Evolutionary conservation across 371 early-diverging fungal species (phyloP), one percentile per base, ranked within the genome.

Genomic region (Mucor circinelloides): DNA sequence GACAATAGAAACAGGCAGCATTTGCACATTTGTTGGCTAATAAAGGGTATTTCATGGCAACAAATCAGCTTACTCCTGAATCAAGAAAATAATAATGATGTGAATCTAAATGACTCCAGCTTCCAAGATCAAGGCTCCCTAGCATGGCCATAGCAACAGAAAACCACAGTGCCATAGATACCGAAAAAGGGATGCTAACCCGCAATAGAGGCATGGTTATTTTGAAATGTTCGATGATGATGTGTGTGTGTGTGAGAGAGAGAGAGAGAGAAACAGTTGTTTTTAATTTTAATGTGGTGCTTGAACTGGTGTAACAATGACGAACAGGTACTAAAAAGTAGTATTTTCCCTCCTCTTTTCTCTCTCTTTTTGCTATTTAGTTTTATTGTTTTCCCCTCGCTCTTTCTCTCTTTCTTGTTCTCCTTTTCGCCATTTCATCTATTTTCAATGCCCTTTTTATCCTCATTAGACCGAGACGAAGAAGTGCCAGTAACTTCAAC

Each of bases 401-500:
- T 36, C 34, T 38, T 46, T 46, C 46, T 36, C 42, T 64, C 27
- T 44, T 13, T 27, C 27, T 38, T 30, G 4, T 48, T 50, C 34
- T 28, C 30, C 36, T 38, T 38, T 57, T 25, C 38, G 8, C 23
- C 30, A 19, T 62, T 32, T 34, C 42, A n/a, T 46, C 28, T 36
- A 44, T 4, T 27, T 36, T 42, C 9, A 34, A 70, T 70, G 71
- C 57, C 71, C 32, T 66, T 69, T 59, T 23, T 62, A 60, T 50
- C 50, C 17, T 58, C 71, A 15, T 50, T 36, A 27, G 44, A 66
- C 36, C 63, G 59, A 34, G 31, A 38, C 27, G 59, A 76, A 64
- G 83, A 83, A 59, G 70, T 79, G 7, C 81, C 81, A n/a, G 79
- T 74, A 28, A 72, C 75, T 17, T 66, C 75, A 28, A 64, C 72